phyloP scores from a whole-genome alignment of 345 rosid genomes.

The Lumnitzera racemosa region DNA sequence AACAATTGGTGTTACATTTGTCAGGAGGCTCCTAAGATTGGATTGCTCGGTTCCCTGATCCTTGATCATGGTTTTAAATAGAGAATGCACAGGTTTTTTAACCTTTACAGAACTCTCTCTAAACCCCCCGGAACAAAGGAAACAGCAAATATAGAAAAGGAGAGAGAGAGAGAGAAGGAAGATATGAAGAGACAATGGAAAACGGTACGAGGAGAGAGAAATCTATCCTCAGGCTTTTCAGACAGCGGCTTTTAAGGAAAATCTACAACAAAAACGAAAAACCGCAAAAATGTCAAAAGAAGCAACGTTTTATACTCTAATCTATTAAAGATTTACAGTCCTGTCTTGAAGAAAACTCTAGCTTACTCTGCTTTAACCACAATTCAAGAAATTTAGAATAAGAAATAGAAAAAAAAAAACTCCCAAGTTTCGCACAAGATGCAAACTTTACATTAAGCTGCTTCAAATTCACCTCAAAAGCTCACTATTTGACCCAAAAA shows the following conservation, averaged over 20 bases:
- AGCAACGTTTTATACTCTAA: too few relatives aligned
- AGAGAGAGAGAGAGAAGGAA: constrained; percentile 35
- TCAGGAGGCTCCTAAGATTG: constrained; percentile 79
- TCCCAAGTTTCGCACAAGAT: too few relatives aligned
- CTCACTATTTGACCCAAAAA: neutral
- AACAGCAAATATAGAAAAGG: constrained; percentile 6
- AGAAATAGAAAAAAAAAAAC: neutral
- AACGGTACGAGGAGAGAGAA: constrained; percentile 10
- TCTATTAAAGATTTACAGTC: too few relatives aligned
- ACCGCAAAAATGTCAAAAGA: neutral
- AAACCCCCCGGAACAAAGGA: constrained; percentile 13
- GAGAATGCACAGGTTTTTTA: constrained; percentile 2
- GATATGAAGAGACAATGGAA: constrained; percentile 16
- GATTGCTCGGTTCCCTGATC: constrained; percentile 62
- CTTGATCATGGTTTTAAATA: constrained; percentile 43
- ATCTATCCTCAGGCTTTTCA: constrained; percentile 49
- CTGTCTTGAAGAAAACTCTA: too few relatives aligned
- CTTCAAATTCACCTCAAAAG: too few relatives aligned
- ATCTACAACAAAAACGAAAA: constrained; percentile 11
- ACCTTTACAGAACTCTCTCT: constrained; percentile 15
- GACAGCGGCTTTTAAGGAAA: constrained; percentile 55
- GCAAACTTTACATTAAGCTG: too few relatives aligned
- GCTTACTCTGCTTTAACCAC: too few relatives aligned
- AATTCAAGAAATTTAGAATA: too few relatives aligned
- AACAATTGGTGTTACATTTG: constrained; percentile 69